A percentile compares a stretch with the other conserved stretches of the same genome.
phyloP scores from a whole-genome alignment of 129 eudicot genomes.

The Kitagawia praeruptora region DNA sequence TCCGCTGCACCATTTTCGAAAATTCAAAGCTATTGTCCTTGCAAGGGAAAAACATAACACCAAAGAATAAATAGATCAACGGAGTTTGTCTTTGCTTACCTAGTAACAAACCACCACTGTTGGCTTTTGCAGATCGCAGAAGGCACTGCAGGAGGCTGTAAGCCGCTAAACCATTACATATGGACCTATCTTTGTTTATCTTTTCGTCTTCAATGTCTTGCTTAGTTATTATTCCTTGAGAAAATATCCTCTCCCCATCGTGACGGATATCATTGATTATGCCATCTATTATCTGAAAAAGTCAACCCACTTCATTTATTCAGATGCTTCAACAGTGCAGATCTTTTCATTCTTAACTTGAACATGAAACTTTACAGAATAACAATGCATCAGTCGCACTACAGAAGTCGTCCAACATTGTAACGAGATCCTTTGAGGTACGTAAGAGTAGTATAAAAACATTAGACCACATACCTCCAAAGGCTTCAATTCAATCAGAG shows the following conservation, averaged over 20 bases:
- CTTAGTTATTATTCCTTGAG: conserved; percentile 58
- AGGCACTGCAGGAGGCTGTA: conserved; percentile 62
- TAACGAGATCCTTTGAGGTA: neutral
- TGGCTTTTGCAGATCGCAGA: conserved; percentile 66
- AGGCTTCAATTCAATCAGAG: conserved; percentile 70
- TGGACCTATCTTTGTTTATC: conserved; percentile 46
- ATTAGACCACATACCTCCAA: conserved; percentile 46
- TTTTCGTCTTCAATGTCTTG: conserved; percentile 85
- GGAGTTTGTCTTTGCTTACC: conserved; percentile 31
- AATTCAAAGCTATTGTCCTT: neutral
- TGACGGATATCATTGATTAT: conserved; percentile 54
- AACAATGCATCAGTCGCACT: neutral
- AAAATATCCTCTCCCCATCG: conserved; percentile 56
- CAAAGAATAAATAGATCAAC: neutral
- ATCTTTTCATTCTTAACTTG: neutral
- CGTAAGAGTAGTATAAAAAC: neutral
- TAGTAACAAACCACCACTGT: conserved; percentile 55
- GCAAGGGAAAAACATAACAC: neutral
- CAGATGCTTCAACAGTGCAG: neutral
- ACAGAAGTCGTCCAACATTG: neutral
- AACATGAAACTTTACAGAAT: neutral
- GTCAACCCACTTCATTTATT: conserved; percentile 9
- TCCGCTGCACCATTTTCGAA: conserved; percentile 40
- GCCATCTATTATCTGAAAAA: conserved; percentile 54
- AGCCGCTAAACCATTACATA: conserved; percentile 76